phyloP scores from a whole-genome alignment of 495 filamentous ascomycete genomes.

The Amniculicola lignicola region DNA sequence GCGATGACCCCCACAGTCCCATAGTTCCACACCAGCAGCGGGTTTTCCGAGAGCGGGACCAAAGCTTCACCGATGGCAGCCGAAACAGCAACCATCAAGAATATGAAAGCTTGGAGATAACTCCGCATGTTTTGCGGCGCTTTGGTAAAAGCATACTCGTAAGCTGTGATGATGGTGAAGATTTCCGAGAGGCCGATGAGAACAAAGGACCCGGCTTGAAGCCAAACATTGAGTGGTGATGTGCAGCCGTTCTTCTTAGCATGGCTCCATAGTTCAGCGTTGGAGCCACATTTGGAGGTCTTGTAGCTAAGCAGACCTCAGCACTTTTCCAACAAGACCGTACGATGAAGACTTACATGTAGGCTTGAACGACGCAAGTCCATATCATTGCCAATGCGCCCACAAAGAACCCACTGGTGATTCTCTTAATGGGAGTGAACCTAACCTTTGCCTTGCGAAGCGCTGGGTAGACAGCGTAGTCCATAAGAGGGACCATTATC shows the following conservation, averaged over 20 bases:
- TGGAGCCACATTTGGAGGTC: background rate
- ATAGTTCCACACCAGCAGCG: constrained; percentile 55
- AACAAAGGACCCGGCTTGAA: constrained; percentile 11
- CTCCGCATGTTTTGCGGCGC: constrained; percentile 32
- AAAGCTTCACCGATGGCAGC: constrained; percentile 22
- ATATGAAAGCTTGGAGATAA: constrained; percentile 13
- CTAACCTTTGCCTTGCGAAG: constrained; percentile 61
- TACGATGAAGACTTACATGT: constrained; percentile 17
- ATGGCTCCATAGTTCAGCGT: background rate
- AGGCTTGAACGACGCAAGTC: constrained; percentile 26
- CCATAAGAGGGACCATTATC: constrained; percentile 11
- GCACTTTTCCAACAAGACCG: too few relatives aligned
- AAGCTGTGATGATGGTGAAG: constrained; percentile 21
- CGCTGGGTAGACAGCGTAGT: constrained; percentile 53
- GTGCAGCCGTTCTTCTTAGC: background rate
- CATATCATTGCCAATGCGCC: constrained; percentile 29
- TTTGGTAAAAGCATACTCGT: constrained; percentile 33
- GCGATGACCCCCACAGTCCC: constrained; percentile 59
- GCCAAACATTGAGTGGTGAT: constrained; percentile 28
- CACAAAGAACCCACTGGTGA: constrained; percentile 58
- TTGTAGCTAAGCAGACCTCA: background rate
- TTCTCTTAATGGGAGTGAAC: constrained; percentile 71
- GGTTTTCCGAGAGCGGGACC: constrained; percentile 15
- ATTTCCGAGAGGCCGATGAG: constrained; percentile 30
- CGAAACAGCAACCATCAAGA: constrained; percentile 16